These are phyloP conservation scores for Alternaria arborescens DNA, from an alignment of 2,329 filamentous ascomycete genomes.

Conservation along the genomic window DNA sequence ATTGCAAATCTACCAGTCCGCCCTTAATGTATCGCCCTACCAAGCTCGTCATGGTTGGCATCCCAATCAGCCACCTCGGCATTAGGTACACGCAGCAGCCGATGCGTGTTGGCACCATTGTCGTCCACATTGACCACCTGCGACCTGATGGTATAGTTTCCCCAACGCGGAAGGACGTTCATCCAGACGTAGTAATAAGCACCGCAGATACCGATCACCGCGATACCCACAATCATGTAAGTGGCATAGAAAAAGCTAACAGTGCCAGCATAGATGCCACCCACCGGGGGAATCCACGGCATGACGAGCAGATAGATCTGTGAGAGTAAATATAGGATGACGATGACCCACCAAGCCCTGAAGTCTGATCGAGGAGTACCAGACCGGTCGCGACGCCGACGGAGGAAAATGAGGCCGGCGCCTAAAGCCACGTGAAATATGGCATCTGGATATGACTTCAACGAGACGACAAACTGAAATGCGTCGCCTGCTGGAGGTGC, in stretches of 20 bases:
- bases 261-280: constrained; percentile 54
- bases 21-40: constrained; percentile 16
- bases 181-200: constrained; percentile 44
- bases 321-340: constrained; percentile 35
- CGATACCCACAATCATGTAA: constrained; percentile 71
- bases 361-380: constrained; percentile 35
- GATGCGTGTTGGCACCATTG: constrained; percentile 30
- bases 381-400: constrained; percentile 34
- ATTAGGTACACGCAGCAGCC: constrained; percentile 35
- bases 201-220: constrained; percentile 29
- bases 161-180: constrained; percentile 27
- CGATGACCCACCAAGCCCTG: constrained; percentile 34
- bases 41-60: constrained; percentile 37
- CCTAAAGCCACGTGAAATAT: constrained; percentile 40
- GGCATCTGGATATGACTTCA: constrained; percentile 38
- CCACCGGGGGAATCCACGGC: constrained; percentile 74
- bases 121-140: constrained; percentile 37
- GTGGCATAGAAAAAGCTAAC: constrained; percentile 80
- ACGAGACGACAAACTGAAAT: constrained; percentile 67
- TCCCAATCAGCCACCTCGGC: constrained; percentile 40
- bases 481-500: constrained; percentile 68
- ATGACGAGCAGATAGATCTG: constrained; percentile 65
- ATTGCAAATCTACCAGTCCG: not conserved
- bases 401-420: constrained; percentile 36
- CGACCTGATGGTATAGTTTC: constrained; percentile 36